Base-by-base conservation (phyloP, 805 yeast species). In the Myxozyma vanderwaltii region DNA sequence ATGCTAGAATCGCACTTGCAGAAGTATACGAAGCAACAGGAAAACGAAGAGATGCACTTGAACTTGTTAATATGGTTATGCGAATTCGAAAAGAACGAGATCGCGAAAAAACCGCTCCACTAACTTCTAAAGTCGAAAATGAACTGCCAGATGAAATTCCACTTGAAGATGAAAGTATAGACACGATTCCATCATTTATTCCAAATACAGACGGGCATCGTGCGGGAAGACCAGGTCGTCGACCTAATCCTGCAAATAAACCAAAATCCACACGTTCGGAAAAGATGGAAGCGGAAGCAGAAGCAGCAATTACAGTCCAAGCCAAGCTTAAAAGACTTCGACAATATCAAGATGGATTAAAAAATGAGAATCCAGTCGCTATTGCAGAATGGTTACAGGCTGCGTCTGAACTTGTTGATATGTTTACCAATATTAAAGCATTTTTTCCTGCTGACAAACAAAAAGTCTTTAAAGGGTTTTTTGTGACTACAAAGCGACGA, bases 331-430 rank as follows among this genome's bases (percentile, higher is more conserved):
- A 54, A 43, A 43, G 55, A 7, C 46, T 64, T 33, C 46, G 53
- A 21, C 60, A 64, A 23, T 55, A 58, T 26, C 60, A 54, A 17
- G 61, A 63, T 36, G 63, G 60, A 4, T 24, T 63, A 41, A 36
- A 27, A 21, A 44, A 13, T 7, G 63, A 56, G 23, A 86, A 85
- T 63, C 74, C 72, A 15, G 83, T 82, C n/a, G 88, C 94, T 0
- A 80, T 84, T 1, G 77, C 80, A 6, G 82, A 89, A 1, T 94
- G 98, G 98, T 80, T 89, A 64, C 89, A 89, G 61, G 76, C 85
- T 4, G 96, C 92, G 0, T 82, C 89, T 1, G 96, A 88, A 65
- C 78, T 94, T 51, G 83, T 92, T 43, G 96, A 91, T 68, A 83
- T 88, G 60, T 91, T 94, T 70, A 83, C 88, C 26, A 82, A 85